Conservation (phyloP, 1,139 yeast genomes). For the Yamadazyma spencermartinsiae region DNA sequence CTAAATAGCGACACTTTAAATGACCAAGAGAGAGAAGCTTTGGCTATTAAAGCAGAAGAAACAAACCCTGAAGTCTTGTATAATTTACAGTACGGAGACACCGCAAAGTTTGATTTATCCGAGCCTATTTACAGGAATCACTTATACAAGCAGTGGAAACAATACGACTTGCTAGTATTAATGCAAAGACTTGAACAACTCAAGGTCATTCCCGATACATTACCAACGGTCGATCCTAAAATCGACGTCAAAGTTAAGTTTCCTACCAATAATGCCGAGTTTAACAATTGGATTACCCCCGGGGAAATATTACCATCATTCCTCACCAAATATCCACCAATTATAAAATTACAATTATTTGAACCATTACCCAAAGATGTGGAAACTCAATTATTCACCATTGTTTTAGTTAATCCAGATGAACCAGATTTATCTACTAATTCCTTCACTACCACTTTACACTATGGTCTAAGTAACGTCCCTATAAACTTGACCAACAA, state of each 20-base stretch:
- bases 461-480: conserved; percentile 78
- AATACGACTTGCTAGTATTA: conserved; percentile 62
- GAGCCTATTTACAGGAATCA: conserved; percentile 79
- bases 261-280: conserved; percentile 55
- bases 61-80: conserved; percentile 82
- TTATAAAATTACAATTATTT: conserved; percentile 72
- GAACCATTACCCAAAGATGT: conserved; percentile 38
- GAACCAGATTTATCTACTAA: conserved; percentile 75
- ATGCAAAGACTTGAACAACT: conserved; percentile 91
- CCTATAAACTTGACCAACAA: conserved; percentile 60
- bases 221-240: conserved; percentile 84
- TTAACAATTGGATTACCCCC: conserved; percentile 68
- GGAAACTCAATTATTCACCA: conserved; percentile 54
- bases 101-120: conserved; percentile 57
- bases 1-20: conserved; percentile 12
- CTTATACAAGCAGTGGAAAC: conserved; percentile 71
- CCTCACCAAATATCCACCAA: conserved; percentile 74
- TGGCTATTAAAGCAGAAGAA: conserved; percentile 52
- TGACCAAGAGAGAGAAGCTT: conserved; percentile 20
- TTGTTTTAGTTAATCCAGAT: conserved; percentile 88
- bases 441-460: conserved; percentile 68
- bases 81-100: conserved; percentile 48
- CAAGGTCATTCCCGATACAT: conserved; percentile 86
- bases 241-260: conserved; percentile 77
- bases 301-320: conserved; percentile 74